Conservation (phyloP, 208 protist genomes). For the Trichomonas vaginalis region DNA sequence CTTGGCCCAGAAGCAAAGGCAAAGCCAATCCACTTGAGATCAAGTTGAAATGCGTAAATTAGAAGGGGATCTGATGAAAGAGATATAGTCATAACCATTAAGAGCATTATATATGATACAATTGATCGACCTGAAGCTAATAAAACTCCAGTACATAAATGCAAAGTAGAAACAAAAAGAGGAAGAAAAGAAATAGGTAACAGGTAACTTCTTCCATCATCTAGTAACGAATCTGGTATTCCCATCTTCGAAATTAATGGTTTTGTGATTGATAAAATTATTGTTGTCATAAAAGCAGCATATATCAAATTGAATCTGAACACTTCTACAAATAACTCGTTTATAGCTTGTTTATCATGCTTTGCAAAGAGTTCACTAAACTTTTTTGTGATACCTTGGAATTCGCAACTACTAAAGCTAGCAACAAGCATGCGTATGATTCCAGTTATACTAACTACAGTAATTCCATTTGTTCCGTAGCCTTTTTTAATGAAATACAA, state of each 20-base stretch:
- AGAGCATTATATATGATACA: neutral
- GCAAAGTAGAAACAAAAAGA: neutral
- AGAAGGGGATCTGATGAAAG: neutral
- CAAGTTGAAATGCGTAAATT: neutral
- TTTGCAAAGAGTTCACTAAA: neutral
- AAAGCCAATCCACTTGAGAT: neutral
- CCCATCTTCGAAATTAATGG: neutral
- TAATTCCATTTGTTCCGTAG: neutral
- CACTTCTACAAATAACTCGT: neutral
- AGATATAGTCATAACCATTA: neutral
- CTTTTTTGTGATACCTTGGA: neutral
- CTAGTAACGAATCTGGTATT: neutral
- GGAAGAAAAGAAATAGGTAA: neutral
- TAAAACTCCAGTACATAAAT: neutral
- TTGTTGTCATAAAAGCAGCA: neutral
- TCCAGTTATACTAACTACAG: neutral
- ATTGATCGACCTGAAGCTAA: neutral
- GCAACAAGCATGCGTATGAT: neutral
- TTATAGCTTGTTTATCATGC: neutral
- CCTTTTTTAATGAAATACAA: neutral
- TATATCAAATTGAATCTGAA: neutral
- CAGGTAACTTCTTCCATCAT: neutral
- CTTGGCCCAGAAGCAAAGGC: neutral
- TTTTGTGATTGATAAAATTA: neutral
- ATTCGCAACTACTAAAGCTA: neutral